A percentile compares a stretch with the other conserved stretches of the same genome.
Evolutionary conservation across 106 monocot species (phyloP).

Genomic region (Acorus calamus): DNA sequence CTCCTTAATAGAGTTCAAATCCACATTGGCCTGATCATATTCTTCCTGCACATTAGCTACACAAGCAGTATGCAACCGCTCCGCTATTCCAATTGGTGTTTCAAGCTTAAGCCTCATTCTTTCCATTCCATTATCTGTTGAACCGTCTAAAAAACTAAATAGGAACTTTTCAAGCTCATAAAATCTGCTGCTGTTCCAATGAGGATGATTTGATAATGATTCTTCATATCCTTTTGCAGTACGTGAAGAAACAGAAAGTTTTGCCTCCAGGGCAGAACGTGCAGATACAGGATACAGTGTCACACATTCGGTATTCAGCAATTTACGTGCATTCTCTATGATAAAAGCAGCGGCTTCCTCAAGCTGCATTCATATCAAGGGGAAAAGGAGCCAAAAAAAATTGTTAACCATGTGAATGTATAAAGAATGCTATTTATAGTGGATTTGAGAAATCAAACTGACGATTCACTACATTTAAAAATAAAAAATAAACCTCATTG

Average conservation of each 20-base stretch:
- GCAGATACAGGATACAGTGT: constrained; percentile 84
- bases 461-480: too few species aligned
- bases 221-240: constrained; percentile 16
- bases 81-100: constrained; percentile 77
- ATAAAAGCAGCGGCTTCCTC: constrained; percentile 74
- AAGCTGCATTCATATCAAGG: constrained; percentile 42
- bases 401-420: neutral
- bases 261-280: constrained; percentile 74
- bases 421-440: neutral
- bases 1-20: constrained; percentile 54
- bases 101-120: constrained; percentile 81
- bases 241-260: constrained; percentile 38
- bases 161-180: constrained; percentile 64
- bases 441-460: neutral
- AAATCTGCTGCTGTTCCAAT: constrained; percentile 80
- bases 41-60: constrained; percentile 44
- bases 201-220: constrained; percentile 38
- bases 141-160: constrained; percentile 80
- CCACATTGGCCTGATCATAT: constrained; percentile 41
- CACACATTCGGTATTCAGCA: constrained; percentile 62
- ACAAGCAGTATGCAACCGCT: constrained; percentile 60
- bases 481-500: constrained; percentile 64
- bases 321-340: constrained; percentile 48
- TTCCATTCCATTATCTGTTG: constrained; percentile 74
- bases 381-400: constrained; percentile 1